phyloP scores from a whole-genome alignment of 164 flowering plant genomes.

The Magnolia kwangsiensis region DNA sequence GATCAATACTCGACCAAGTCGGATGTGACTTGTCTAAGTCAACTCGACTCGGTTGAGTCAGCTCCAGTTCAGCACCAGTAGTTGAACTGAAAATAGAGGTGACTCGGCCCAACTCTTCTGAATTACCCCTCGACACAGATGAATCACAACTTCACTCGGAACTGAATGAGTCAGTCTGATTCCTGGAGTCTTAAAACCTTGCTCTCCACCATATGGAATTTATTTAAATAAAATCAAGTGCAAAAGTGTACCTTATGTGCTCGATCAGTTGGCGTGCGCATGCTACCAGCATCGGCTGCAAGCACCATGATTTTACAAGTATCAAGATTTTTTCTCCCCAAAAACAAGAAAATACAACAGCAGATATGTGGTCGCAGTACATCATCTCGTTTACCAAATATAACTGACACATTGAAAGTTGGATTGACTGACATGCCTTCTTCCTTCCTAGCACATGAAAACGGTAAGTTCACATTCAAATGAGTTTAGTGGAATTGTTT shows the following conservation, averaged over 20 bases:
- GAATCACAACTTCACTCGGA: not conserved
- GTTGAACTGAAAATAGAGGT: not conserved
- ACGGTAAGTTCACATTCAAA: not conserved
- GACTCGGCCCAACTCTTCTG: no score
- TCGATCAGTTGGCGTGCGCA: slow-evolving; percentile 86
- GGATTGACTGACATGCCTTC: slow-evolving; percentile 64
- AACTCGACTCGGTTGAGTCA: no score
- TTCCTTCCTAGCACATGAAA: slow-evolving; percentile 59
- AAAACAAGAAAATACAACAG: not conserved
- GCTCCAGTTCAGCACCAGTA: no score
- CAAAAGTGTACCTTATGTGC: slow-evolving; percentile 58
- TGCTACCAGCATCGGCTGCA: slow-evolving; percentile 84
- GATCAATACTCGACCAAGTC: no score
- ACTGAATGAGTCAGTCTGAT: not conserved
- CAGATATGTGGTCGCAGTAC: slow-evolving; percentile 29
- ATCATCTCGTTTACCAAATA: slow-evolving; percentile 94
- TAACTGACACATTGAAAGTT: slow-evolving; percentile 63
- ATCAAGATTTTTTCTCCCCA: slow-evolving; percentile 4
- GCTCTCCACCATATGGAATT: not conserved
- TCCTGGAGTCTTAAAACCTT: not conserved
- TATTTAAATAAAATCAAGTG: not conserved
- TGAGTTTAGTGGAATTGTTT: not conserved
- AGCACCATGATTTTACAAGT: slow-evolving; percentile 7
- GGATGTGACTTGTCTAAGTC: no score
- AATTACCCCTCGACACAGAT: not conserved